A percentile compares a stretch with the other conserved stretches of the same genome.
Conservation (phyloP, 129 eudicot species). For the Logfia minima region DNA sequence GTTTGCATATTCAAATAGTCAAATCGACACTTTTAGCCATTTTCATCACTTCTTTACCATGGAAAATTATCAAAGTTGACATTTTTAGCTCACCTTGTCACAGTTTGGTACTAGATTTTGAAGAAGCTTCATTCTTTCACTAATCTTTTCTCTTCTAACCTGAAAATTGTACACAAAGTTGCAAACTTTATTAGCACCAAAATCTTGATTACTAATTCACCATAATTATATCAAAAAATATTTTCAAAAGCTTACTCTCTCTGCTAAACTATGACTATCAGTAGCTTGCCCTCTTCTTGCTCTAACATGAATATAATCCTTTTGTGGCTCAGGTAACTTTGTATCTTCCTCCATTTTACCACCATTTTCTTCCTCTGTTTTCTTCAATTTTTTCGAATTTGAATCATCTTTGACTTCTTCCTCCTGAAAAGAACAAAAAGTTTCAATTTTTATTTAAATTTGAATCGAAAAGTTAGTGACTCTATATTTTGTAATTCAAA, state of each 20-base stretch:
- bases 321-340: conserved; percentile 36
- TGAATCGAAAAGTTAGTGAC: background rate
- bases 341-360: conserved; percentile 45
- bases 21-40: background rate
- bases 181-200: conserved; percentile 7
- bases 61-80: background rate
- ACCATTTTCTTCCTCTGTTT: conserved; percentile 22
- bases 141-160: conserved; percentile 88
- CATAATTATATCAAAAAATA: background rate
- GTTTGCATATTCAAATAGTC: background rate
- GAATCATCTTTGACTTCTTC: conserved; percentile 42
- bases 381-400: conserved; percentile 52
- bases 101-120: conserved; percentile 98
- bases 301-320: conserved; percentile 60
- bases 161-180: conserved; percentile 24
- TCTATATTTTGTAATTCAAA: background rate
- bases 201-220: background rate
- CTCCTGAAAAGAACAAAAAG: conserved; percentile 35
- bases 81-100: conserved; percentile 60
- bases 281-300: conserved; percentile 99
- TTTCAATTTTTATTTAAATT: background rate
- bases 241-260: conserved; percentile 55
- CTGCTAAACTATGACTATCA: conserved; percentile 96
- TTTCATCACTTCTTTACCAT: background rate
- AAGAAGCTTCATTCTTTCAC: conserved; percentile 95